Base-by-base conservation (phyloP, 768 basidiomycete genomes). In the Candolleomyces aberdarensis region DNA sequence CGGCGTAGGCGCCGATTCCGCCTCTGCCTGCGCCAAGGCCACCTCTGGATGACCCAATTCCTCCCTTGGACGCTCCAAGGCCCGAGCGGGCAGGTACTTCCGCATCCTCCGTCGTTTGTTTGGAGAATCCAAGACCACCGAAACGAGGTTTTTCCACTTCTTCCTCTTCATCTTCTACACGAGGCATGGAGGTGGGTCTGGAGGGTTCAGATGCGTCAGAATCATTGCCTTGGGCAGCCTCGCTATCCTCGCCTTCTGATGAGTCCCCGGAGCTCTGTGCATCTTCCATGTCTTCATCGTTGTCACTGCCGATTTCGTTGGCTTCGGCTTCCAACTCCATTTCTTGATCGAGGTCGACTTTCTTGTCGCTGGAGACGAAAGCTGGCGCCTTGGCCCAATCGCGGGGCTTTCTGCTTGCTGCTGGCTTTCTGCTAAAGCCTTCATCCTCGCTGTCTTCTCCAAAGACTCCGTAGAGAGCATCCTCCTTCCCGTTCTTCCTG, bases 301-400 rank as follows among this genome's bases (percentile, higher is more conserved):
- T 68, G 20, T 63, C 65, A 8, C 36, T 11, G 6, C 36, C 36
- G 5, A 7, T 36, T 36, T 2, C 36, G 6, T 36, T 6, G 15
- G 60, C 74, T 46, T 72, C 78, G 14, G 75, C 75, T 20, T 71
- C 77, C 13, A 72, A 74, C 3, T 66, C 75, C 63, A 78, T 80
- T 22, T 72, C 74, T 36, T 75, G 75, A 46, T 80, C 74, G 52
- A 77, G 72, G 48, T 84, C 81, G 43, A 80, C 75, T 39, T 79
- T 76, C 66, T 78, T 80, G 61, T 84, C 80, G 17, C 85, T 79
- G 1, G 85, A 81, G 13, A 91, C 84, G 68, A 93, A 94, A 1
- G 87, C 82, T 13, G 91, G 91, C 3, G 87, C 86, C 75, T 87
- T 89, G 26, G 89, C 81, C 85, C 90, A 91, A 71, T 91, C 83